Base-by-base conservation (phyloP, 2,329 filamentous ascomycete species). In the Talaromyces sp. region DNA sequence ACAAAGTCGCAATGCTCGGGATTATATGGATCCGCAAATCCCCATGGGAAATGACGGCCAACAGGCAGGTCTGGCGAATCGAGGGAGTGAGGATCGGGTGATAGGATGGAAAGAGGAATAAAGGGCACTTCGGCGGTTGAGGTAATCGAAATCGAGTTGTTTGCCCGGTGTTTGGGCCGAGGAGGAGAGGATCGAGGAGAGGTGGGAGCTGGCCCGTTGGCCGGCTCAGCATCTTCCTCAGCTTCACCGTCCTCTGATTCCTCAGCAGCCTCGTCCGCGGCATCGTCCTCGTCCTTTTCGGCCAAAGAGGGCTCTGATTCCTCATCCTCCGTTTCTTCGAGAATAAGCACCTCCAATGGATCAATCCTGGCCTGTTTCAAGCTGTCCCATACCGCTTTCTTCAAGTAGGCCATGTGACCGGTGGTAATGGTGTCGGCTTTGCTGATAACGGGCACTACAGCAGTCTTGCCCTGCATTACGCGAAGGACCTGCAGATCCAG, bases 341-440 rank as follows among this genome's bases (percentile, higher is more conserved):
- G 80, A 34, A 91, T 91, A 36, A 99, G 83, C 16, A 91, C 87
- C 73, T 96, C 92, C 30, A 99, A 81, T 2, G 94, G 94, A 70
- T 99, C 93, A 60, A 99, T 83, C 66, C 90, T 90, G 14, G 92
- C 88, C 70, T 87, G 87, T 78, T 95, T 94, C 65, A 99, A 82
- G 68, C 90, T 93, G 59, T 91, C 87, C 87, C 91, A 96, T 36
- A 99, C 93, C 12, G 89, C 88, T 77, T 89, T 92, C 82, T 97
- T 97, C 67, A 99, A 84, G 69, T 91, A 88, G 53, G 86, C 83
- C 95, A 98, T 98, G 77, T 99, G 95, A 59, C 90, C 89, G 0
- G 90, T 88, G n/a, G 95, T 98, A 69, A 98, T 90, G 14, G 93
- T 97, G 74, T 99, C 95, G 44, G 95, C 94, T 78, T 99, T 99